Percentiles rank a stretch among this genome's conserved stretches.
Conservation (phyloP, 257 asterid species). For the Fraxinus excelsior region DNA sequence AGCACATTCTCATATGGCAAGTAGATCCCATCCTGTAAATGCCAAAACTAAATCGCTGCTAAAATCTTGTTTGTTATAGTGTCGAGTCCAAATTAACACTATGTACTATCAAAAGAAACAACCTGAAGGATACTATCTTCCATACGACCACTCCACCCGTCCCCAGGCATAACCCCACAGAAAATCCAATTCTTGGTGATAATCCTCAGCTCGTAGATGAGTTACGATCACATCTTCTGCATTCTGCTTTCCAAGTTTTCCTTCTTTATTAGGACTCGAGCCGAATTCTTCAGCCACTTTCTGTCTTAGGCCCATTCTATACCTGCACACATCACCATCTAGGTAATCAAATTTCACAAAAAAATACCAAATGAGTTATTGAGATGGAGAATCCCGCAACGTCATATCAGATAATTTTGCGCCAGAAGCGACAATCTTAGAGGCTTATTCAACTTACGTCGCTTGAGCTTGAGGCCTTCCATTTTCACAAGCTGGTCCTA, state of each 20-base stretch:
- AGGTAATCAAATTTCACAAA: constrained; percentile 1
- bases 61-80: too few relatives aligned
- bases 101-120: neutral
- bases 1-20: constrained; percentile 88
- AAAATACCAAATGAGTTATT: neutral
- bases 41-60: neutral
- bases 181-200: constrained; percentile 69
- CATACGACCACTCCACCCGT: constrained; percentile 99
- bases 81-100: too few relatives aligned
- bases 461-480: constrained; percentile 92
- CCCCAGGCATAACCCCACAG: constrained; percentile 99
- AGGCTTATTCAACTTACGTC: constrained; percentile 56
- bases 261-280: constrained; percentile 74
- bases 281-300: constrained; percentile 91
- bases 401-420: constrained; percentile 18
- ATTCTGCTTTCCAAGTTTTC: constrained; percentile 88
- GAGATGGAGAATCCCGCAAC: neutral
- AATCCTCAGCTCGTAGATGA: constrained; percentile 60
- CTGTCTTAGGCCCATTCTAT: constrained; percentile 99
- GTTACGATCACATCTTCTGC: constrained; percentile 79
- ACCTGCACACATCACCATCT: constrained; percentile 47
- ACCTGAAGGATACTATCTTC: constrained; percentile 94
- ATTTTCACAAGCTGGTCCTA: constrained; percentile 77
- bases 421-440: constrained; percentile 11
- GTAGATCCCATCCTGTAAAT: constrained; percentile 80